A percentile compares a stretch with the other conserved stretches of the same genome.
phyloP scores from a whole-genome alignment of 2,329 filamentous ascomycete species.

The Colletotrichum musae region DNA sequence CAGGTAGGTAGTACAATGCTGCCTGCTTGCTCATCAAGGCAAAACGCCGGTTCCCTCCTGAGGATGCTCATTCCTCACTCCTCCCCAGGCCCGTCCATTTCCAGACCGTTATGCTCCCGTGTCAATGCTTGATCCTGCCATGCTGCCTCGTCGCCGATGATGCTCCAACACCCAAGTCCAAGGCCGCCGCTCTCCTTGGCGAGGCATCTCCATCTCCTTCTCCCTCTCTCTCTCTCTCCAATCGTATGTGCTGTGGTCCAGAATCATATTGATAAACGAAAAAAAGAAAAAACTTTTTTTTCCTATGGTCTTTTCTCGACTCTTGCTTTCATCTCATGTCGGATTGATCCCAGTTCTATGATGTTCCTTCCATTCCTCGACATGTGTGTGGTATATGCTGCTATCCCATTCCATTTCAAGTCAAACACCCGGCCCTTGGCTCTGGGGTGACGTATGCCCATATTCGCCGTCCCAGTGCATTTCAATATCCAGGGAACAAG shows the following conservation, averaged over 20 bases:
- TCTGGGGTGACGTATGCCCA: conserved; percentile 38
- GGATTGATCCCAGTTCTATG: conserved; percentile 42
- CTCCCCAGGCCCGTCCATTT: conserved; percentile 28
- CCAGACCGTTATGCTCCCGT: conserved; percentile 28
- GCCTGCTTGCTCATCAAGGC: conserved; percentile 7
- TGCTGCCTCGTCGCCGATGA: neutral
- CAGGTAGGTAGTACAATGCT: neutral
- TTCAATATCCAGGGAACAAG: conserved; percentile 23
- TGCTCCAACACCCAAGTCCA: neutral
- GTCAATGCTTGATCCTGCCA: conserved; percentile 29
- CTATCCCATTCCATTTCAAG: conserved; percentile 35
- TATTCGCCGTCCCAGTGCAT: conserved; percentile 39
- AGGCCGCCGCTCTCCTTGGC: too few species aligned
- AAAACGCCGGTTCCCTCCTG: conserved; percentile 13
- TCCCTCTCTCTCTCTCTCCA: neutral
- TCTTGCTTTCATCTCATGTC: conserved; percentile 39
- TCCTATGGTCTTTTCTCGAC: conserved; percentile 42
- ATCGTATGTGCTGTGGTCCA: conserved; percentile 10
- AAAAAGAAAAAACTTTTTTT: conserved; percentile 37
- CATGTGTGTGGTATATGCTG: conserved; percentile 41
- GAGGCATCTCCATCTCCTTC: neutral
- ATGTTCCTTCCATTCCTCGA: conserved; percentile 32
- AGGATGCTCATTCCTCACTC: neutral
- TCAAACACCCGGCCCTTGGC: conserved; percentile 38
- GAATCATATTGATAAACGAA: conserved; percentile 4